Conservation (phyloP, 2,329 filamentous ascomycete genomes). For the Ascochyta clinopodiicola region DNA sequence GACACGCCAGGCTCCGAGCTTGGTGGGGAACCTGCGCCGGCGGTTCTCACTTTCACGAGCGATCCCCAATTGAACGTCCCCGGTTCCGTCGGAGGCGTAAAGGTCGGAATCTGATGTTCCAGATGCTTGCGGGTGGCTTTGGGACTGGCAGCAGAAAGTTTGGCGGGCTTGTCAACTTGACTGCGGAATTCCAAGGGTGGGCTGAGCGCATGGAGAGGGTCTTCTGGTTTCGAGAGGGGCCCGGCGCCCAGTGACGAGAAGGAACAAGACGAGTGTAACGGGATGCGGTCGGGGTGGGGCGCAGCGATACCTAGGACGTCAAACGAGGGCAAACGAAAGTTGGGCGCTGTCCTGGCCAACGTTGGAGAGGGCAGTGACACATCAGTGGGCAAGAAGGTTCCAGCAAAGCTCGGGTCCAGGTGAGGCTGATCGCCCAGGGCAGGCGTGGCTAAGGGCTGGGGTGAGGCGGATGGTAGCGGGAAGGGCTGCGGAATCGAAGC, state of each 20-base stretch:
- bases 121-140: slow-evolving; percentile 32
- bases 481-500: slow-evolving; percentile 37
- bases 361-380: slow-evolving; percentile 41
- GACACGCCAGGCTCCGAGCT: slow-evolving; percentile 47
- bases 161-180: slow-evolving; percentile 27
- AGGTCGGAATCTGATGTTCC: slow-evolving; percentile 49
- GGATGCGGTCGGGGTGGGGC: slow-evolving; percentile 53
- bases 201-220: slow-evolving; percentile 50
- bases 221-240: slow-evolving; percentile 49
- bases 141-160: slow-evolving; percentile 25
- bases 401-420: slow-evolving; percentile 36
- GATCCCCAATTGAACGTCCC: slow-evolving; percentile 51
- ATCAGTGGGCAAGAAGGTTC: slow-evolving; percentile 34
- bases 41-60: slow-evolving; percentile 44
- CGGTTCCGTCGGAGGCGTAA: slow-evolving; percentile 55
- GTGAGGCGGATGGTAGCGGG: slow-evolving; percentile 35
- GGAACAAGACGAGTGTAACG: slow-evolving; percentile 29
- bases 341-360: slow-evolving; percentile 42
- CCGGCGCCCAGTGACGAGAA: slow-evolving; percentile 46
- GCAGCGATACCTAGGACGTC: slow-evolving; percentile 59
- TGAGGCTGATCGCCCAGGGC: slow-evolving; percentile 34
- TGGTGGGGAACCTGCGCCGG: slow-evolving; percentile 49
- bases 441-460: slow-evolving; percentile 33
- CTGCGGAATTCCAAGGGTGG: slow-evolving; percentile 32
- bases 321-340: slow-evolving; percentile 61